phyloP scores from a whole-genome alignment of 768 basidiomycete genomes.

The Lepiota venenata region DNA sequence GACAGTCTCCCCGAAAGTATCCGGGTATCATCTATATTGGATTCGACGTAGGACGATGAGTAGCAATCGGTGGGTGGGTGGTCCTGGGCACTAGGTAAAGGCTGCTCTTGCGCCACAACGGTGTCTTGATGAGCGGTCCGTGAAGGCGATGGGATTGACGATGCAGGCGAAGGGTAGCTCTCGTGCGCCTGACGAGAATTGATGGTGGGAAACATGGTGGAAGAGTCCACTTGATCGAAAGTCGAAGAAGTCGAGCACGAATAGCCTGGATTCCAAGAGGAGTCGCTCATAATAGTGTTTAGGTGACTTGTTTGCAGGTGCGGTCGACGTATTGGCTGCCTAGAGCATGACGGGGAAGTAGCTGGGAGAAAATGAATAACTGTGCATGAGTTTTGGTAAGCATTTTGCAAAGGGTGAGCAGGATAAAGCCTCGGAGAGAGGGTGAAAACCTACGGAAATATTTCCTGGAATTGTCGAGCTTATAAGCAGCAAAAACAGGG shows the following conservation, averaged over 20 bases:
- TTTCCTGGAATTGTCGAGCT: not conserved
- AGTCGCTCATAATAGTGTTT: conserved; percentile 10
- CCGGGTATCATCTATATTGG: conserved; percentile 4
- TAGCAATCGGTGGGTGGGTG: conserved; percentile 7
- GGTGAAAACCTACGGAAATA: not conserved
- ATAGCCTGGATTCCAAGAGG: conserved; percentile 11
- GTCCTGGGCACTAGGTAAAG: conserved; percentile 3
- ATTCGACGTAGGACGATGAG: conserved; percentile 10
- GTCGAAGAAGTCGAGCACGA: conserved; percentile 6
- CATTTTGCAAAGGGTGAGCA: conserved; percentile 4
- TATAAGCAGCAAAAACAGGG: conserved; percentile 5
- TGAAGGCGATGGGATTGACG: conserved; percentile 11
- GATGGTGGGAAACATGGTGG: conserved; percentile 9
- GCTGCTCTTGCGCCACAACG: conserved; percentile 3
- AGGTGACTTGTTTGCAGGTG: conserved; percentile 11
- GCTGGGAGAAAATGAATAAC: conserved; percentile 4
- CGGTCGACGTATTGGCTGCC: conserved; percentile 10
- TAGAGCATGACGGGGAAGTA: conserved; percentile 12
- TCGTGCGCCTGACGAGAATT: conserved; percentile 11
- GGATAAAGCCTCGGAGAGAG: not conserved
- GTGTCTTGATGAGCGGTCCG: conserved; percentile 8
- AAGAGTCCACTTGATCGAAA: conserved; percentile 9
- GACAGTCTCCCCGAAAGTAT: conserved; percentile 9
- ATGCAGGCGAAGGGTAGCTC: conserved; percentile 12
- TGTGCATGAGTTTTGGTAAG: conserved; percentile 11